These are phyloP conservation scores for Polytrichum commune DNA, from an alignment of 225 moss, liverwort and hornwort species.

Conservation along the genomic window DNA sequence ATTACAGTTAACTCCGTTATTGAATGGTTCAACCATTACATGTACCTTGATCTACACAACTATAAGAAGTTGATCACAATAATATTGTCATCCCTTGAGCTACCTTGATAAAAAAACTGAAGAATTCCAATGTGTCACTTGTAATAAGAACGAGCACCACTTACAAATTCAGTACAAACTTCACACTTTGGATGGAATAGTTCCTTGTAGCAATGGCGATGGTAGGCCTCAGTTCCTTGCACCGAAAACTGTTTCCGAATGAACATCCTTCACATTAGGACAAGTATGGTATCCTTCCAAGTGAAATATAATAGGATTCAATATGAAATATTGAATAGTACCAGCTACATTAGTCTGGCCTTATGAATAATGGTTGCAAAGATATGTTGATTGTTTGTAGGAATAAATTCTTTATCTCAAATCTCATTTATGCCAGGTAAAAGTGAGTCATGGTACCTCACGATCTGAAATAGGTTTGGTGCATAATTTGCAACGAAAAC, in stretches of 20 bases:
- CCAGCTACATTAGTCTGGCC: no score
- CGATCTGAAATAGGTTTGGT: constrained; percentile 78
- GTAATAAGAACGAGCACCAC: constrained; percentile 11
- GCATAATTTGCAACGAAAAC: constrained; percentile 81
- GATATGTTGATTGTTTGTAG: no score
- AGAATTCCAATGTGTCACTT: no score
- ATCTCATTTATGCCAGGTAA: not conserved
- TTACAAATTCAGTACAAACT: constrained; percentile 82
- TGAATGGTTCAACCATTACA: not conserved
- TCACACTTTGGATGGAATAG: constrained; percentile 97
- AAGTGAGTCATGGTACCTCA: constrained; percentile 43
- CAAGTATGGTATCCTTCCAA: not conserved
- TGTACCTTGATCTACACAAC: no score
- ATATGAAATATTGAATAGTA: no score
- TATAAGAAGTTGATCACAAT: no score
- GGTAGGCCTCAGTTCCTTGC: constrained; percentile 83
- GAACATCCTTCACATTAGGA: constrained; percentile 10
- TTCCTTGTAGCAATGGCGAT: constrained; percentile 91
- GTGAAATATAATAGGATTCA: not conserved
- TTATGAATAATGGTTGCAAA: no score
- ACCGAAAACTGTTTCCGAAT: constrained; percentile 72
- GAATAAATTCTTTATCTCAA: no score
- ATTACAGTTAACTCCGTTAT: not conserved
- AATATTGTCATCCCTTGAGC: no score
- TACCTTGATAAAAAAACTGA: no score